These are phyloP conservation scores for Nymphaea thermarum DNA, from an alignment of 164 flowering plant species.

Conservation along the genomic window DNA sequence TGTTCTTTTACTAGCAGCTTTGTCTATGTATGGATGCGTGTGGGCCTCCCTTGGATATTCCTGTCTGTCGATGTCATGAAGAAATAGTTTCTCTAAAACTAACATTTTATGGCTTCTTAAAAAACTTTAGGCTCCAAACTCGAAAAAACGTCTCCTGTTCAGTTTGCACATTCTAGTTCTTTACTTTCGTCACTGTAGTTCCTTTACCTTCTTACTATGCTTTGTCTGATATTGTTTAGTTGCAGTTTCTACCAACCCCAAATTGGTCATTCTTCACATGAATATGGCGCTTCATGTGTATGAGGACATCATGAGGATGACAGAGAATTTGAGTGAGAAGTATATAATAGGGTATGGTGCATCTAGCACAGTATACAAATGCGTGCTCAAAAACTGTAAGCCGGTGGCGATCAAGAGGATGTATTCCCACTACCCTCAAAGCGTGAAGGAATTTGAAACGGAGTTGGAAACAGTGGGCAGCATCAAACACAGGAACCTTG, in stretches of 20 bases:
- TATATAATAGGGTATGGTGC: conserved; percentile 94
- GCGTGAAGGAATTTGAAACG: conserved; percentile 86
- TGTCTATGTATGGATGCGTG: too few relatives aligned
- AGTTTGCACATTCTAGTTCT: background rate
- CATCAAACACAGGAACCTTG: conserved; percentile 93
- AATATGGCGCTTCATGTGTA: conserved; percentile 97
- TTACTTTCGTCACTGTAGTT: background rate
- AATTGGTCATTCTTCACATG: conserved; percentile 94
- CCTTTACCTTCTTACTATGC: too few relatives aligned
- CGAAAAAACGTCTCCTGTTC: too few relatives aligned
- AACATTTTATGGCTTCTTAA: too few relatives aligned
- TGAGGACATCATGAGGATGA: conserved; percentile 99
- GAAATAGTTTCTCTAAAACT: too few relatives aligned
- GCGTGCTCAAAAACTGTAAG: conserved; percentile 83
- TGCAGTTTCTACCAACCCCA: conserved; percentile 60
- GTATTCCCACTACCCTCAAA: conserved; percentile 69
- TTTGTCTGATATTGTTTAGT: background rate
- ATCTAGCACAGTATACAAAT: conserved; percentile 94
- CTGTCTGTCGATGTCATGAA: too few relatives aligned
- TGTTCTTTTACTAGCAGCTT: too few relatives aligned
- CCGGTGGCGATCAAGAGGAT: conserved; percentile 93
- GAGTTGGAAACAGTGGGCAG: conserved; percentile 90
- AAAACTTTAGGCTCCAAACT: background rate
- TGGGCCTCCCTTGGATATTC: too few relatives aligned
- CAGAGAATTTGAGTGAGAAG: conserved; percentile 91